Conservation (phyloP, 2,329 filamentous ascomycete species). For the Cladosporium sp. region DNA sequence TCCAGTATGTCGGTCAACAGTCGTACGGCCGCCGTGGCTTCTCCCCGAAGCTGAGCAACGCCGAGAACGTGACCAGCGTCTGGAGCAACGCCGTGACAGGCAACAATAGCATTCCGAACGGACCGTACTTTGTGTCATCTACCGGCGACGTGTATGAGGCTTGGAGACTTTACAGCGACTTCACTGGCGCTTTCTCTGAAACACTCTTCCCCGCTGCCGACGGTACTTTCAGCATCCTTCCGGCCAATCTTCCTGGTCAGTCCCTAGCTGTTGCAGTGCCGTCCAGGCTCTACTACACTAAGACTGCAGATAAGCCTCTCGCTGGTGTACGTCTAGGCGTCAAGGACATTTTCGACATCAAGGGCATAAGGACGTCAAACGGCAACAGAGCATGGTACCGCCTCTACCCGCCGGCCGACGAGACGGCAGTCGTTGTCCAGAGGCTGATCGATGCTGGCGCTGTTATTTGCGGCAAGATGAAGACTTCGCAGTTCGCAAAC, state of each 20-base stretch:
- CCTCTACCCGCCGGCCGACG: conserved; percentile 42
- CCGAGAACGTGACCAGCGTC: conserved; percentile 1
- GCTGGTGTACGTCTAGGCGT: conserved; percentile 56
- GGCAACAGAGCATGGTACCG: conserved; percentile 55
- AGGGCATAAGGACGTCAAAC: conserved; percentile 50
- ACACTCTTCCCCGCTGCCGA: conserved; percentile 35
- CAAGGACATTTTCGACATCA: conserved; percentile 57
- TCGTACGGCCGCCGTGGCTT: conserved; percentile 9
- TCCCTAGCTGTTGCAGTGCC: conserved; percentile 48
- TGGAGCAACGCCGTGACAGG: conserved; percentile 5
- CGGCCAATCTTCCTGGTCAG: conserved; percentile 38
- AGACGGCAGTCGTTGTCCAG: conserved; percentile 48
- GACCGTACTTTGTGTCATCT: conserved; percentile 46
- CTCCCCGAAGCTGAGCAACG: neutral
- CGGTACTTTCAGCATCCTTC: conserved; percentile 39
- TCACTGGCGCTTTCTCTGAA: conserved; percentile 45
- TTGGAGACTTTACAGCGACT: conserved; percentile 46
- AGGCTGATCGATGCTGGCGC: conserved; percentile 56
- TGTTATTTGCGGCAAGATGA: conserved; percentile 42
- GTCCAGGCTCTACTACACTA: conserved; percentile 54
- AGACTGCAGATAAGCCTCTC: conserved; percentile 49
- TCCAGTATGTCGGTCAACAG: conserved; percentile 19
- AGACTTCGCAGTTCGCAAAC: conserved; percentile 41
- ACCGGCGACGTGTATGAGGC: conserved; percentile 43
- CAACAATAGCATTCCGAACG: conserved; percentile 31